Evolutionary conservation across 176 grass and related monocot genomes (phyloP).

Genomic region (Hordeum vulgare): DNA sequence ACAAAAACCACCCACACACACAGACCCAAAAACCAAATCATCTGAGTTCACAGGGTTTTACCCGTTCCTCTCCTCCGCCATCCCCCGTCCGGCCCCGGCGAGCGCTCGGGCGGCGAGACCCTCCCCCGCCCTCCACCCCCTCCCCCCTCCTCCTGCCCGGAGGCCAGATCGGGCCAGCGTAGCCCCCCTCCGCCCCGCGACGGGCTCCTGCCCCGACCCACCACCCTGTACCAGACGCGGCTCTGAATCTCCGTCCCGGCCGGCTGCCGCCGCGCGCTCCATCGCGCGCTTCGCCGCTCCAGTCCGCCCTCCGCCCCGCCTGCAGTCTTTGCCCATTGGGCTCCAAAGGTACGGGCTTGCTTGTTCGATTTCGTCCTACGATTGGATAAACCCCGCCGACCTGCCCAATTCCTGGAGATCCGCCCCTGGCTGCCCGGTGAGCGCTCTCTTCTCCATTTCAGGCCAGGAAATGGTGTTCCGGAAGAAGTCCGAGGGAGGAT

Average conservation of each 20-base stretch:
- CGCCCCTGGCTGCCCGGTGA: conserved; percentile 6
- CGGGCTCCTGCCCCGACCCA: neutral
- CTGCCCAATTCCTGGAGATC: neutral
- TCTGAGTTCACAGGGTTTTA: neutral
- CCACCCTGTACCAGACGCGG: neutral
- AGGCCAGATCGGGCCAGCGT: neutral
- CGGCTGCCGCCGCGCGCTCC: too few relatives aligned
- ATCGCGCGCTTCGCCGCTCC: neutral
- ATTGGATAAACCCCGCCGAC: conserved; percentile 16
- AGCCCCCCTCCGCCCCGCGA: neutral
- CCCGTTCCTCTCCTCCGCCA: conserved; percentile 3
- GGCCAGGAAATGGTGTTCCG: conserved; percentile 53
- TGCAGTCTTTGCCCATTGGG: neutral
- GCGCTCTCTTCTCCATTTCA: neutral
- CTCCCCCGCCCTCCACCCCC: neutral
- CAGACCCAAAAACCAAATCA: neutral
- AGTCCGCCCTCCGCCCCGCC: neutral
- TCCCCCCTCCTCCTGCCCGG: neutral
- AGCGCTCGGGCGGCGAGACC: neutral
- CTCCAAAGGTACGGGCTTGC: neutral
- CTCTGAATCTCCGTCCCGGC: neutral
- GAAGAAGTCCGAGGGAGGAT: conserved; percentile 58
- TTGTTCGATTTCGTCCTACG: neutral
- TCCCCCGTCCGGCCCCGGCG: neutral
- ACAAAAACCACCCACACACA: conserved; percentile 1